These are phyloP conservation scores for Postia placenta DNA, from an alignment of 768 basidiomycete genomes.

Conservation along the genomic window DNA sequence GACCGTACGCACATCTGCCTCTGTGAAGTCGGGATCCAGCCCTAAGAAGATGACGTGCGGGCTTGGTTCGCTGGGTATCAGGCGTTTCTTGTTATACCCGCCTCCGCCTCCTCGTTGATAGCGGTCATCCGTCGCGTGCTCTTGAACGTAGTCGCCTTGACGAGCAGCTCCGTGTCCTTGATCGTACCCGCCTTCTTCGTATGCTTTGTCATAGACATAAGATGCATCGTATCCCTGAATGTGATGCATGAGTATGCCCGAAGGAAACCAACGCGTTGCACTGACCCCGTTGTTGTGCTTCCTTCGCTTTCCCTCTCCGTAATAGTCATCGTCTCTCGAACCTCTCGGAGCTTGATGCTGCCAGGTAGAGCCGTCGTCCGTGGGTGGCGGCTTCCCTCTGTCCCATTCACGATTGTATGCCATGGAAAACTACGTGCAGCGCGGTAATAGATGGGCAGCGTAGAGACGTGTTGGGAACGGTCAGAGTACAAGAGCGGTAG, in stretches of 20 bases:
- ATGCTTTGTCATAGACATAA: slow-evolving; percentile 44
- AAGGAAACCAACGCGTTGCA: slow-evolving; percentile 1
- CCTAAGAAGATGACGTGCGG: slow-evolving; percentile 95
- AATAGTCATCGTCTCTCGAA: slow-evolving; percentile 63
- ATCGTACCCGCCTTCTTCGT: slow-evolving; percentile 41
- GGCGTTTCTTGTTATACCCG: slow-evolving; percentile 57
- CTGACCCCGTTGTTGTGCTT: slow-evolving; percentile 75
- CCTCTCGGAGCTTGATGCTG: slow-evolving; percentile 32
- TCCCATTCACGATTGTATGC: slow-evolving; percentile 85
- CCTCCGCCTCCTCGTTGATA: slow-evolving; percentile 20
- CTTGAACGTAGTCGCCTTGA: slow-evolving; percentile 32
- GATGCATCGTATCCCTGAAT: slow-evolving; percentile 46
- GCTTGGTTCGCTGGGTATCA: slow-evolving; percentile 79
- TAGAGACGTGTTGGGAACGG: no score
- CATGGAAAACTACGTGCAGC: slow-evolving; percentile 36
- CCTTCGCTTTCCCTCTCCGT: slow-evolving; percentile 68
- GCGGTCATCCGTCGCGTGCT: slow-evolving; percentile 41
- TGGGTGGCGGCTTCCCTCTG: slow-evolving; percentile 59
- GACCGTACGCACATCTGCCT: slow-evolving; percentile 77
- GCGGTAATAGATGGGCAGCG: slow-evolving; percentile 6
- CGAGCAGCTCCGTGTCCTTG: slow-evolving; percentile 24
- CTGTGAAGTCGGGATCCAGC: slow-evolving; percentile 85
- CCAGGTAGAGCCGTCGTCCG: slow-evolving; percentile 29
- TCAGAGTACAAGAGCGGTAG: no score
- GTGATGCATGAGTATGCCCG: not conserved